Percentiles rank a stretch among this genome's conserved stretches.
Conservation (phyloP, 371 early-diverging fungal species). For the Lichtheimia corymbifera region DNA sequence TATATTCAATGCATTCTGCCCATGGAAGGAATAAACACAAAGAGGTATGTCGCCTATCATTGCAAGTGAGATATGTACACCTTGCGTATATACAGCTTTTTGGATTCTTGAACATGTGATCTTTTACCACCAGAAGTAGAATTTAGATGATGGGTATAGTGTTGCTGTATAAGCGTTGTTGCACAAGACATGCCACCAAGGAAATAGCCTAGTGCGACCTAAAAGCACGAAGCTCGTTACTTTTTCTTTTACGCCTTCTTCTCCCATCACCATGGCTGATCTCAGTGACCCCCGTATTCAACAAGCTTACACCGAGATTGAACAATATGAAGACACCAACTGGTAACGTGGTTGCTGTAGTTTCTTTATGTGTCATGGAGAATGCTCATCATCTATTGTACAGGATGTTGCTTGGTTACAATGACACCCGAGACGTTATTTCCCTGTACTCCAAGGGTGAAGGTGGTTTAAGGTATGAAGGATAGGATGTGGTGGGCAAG, state of each 20-base stretch:
- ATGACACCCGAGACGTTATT: conserved; percentile 68
- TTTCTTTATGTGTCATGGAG: too few species aligned
- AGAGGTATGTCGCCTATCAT: too few species aligned
- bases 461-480: conserved; percentile 52
- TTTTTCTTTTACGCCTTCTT: conserved; percentile 6
- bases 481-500: background rate
- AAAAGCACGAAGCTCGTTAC: conserved; percentile 1
- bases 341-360: conserved; percentile 34
- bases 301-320: conserved; percentile 64
- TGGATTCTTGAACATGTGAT: too few species aligned
- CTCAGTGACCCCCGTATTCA: conserved; percentile 65
- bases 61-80: too few species aligned
- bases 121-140: too few species aligned
- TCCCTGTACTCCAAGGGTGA: conserved; percentile 63
- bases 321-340: conserved; percentile 52
- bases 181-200: conserved; percentile 3
- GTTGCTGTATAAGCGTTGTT: background rate
- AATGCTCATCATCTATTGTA: background rate
- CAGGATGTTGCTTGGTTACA: conserved; percentile 74
- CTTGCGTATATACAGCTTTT: too few species aligned
- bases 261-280: conserved; percentile 64
- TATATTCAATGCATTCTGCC: too few species aligned
- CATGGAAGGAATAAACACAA: too few species aligned
- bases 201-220: conserved; percentile 1
- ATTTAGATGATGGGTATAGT: too few species aligned